Conservation (phyloP, 1,284 basidiomycete species). For the Ceratobasidium sp. region DNA sequence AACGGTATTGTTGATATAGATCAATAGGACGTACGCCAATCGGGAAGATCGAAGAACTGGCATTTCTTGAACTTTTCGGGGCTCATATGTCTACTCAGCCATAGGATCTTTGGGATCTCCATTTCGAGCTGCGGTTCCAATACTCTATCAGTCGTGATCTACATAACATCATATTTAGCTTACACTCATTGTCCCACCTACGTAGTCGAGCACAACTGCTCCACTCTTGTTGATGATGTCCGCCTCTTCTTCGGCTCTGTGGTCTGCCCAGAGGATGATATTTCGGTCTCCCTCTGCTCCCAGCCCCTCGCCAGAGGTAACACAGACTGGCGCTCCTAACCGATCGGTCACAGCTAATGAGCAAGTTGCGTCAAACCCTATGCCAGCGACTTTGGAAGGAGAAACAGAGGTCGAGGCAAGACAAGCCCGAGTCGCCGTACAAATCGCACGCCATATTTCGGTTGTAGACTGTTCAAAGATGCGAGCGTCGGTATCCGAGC, state of each 20-base stretch:
- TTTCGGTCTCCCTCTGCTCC: conserved; percentile 80
- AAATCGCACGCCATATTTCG: conserved; percentile 89
- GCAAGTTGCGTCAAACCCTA: conserved; percentile 98
- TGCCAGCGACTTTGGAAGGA: conserved; percentile 81
- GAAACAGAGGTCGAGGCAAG: conserved; percentile 74
- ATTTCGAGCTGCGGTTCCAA: conserved; percentile 81
- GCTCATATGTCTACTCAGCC: conserved; percentile 93
- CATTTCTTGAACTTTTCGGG: conserved; percentile 80
- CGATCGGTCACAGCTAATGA: conserved; percentile 90
- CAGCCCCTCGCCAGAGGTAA: conserved; percentile 78
- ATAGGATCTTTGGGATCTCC: conserved; percentile 97
- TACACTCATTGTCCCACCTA: conserved; percentile 97
- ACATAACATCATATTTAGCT: conserved; percentile 54
- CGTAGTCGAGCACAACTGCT: conserved; percentile 91
- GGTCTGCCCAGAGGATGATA: conserved; percentile 94
- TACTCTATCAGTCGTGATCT: background rate
- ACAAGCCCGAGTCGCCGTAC: conserved; percentile 77
- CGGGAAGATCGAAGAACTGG: conserved; percentile 97
- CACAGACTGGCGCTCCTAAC: conserved; percentile 80
- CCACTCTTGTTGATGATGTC: conserved; percentile 89
- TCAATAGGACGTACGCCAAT: conserved; percentile 69
- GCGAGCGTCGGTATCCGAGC: conserved; percentile 85
- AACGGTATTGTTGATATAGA: background rate
- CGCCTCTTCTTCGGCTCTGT: conserved; percentile 93
- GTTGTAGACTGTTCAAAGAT: conserved; percentile 96